Evolutionary conservation across 768 basidiomycete species (phyloP), one percentile per base, ranked within the genome.

Genomic region (Calocybe cyanea): DNA sequence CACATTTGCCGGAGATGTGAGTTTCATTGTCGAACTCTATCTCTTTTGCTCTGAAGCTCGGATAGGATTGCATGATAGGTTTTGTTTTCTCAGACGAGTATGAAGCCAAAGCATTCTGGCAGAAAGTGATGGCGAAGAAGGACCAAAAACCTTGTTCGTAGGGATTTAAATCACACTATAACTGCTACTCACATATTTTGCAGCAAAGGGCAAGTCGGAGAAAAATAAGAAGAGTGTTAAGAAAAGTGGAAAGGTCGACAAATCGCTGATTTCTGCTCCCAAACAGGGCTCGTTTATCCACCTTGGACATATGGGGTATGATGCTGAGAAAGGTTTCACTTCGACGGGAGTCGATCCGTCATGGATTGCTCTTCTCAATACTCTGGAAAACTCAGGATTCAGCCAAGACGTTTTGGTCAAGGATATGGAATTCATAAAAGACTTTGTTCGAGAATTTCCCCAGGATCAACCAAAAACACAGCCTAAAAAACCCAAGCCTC

Each of bases 261-360:
- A 96, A 64, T 87, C 90, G 0, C 79, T 86, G 73, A 97, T 98
- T 39, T 93, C 92, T 9, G 86, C 73, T 0, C 94, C 93, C 2
- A 78, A 81, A 3, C 63, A 69, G 1, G 83, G 83, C 11, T 85
- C 85, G 7, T 97, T 97, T 70, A 76, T 80, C 46, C 94, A 97
- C 59, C 76, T 96, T 35, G 92, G 87, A 0, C 94, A 97, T 61
- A 95, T 99, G 88, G 94, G 93, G 10, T 96, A 86, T 63, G 89
- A 96, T 57, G 63, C 78, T 0, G 83, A 95, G 53, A 78, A 82
- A 19, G 95, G 95, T 2, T 97, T 92, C 64, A 85, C 83, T 0
- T 88, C 86, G 0, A 76, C 73, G 13, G 89, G 89, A 43, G 88
- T 99, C 4, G 95, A 99, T 63, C 81, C 89, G 1, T 89, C 86